Evolutionary conservation across 2,329 filamentous ascomycete species (phyloP).

Genomic region (Diaporthe sp.): DNA sequence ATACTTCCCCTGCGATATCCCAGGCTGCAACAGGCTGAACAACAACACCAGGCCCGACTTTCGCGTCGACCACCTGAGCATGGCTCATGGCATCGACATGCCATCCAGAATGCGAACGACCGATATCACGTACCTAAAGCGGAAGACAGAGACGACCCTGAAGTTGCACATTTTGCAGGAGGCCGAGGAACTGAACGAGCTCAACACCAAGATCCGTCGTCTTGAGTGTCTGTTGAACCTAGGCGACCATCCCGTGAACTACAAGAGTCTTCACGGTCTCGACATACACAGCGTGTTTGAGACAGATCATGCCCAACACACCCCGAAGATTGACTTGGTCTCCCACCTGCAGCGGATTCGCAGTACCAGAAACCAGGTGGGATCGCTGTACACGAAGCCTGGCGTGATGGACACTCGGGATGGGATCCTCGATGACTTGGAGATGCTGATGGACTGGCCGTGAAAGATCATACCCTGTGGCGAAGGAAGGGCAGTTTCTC

Average conservation of each 20-base stretch:
- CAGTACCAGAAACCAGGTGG: not conserved
- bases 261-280: not conserved
- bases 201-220: not conserved
- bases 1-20: not conserved
- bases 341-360: not conserved
- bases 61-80: too few species aligned
- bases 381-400: not conserved
- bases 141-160: too few species aligned
- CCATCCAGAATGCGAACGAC: too few species aligned
- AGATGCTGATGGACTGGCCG: not conserved
- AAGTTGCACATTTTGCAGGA: too few species aligned
- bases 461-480: not conserved
- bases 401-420: slow-evolving; percentile 2
- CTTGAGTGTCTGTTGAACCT: not conserved
- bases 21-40: not conserved
- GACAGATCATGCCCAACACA: accelerated
- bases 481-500: too few species aligned
- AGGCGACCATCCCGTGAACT: too few species aligned
- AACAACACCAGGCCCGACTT: too few species aligned
- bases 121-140: too few species aligned
- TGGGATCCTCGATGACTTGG: not conserved
- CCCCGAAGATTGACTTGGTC: accelerated
- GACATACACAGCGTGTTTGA: accelerated
- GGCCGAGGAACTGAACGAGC: too few species aligned
- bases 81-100: too few species aligned